Evolutionary conservation across 192 early-diverging fungal species (phyloP), one percentile per base, ranked within the genome.

Genomic region (Podila horticola): DNA sequence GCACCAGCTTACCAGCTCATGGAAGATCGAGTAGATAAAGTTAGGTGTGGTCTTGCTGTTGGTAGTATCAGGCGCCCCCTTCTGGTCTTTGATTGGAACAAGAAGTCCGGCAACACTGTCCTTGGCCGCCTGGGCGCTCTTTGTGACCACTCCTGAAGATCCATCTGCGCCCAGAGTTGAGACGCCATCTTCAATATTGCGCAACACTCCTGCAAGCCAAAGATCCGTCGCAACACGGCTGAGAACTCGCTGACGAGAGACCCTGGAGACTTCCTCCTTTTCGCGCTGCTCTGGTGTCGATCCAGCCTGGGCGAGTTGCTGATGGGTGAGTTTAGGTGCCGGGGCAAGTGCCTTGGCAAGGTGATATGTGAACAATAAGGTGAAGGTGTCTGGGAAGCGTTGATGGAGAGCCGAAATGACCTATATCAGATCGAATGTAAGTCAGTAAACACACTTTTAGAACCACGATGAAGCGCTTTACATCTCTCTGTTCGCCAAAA

Each of bases 361-460:
- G 11, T 84, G 85, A 26, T 85, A 82, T 1, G 92, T 89, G 57
- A 98, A 83, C 57, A 91, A 79, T 5, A 85, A 82, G 0, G 93
- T 92, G 68, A 98, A 98, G 11, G 87, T 89, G 24, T 89, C 88
- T 1, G 93, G 89, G 86, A 98, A 98, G n/a, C 98, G 88, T 67
- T 93, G 91, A 77, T 99, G 97, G 20, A 98, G 74, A 4, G 94
- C 88, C 24, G 94, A 94, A 30, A 93, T 84, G 26, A 94, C 87
- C 89, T 89, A 63, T 13, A 24, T 48, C 52, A 58, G 55, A 15
- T n/a, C 34, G 31, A 65, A 41, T 30, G 19, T n/a, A 48, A 8
- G 31, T 61, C 34, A 45, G 41, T 17, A 17, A 15, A 8, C 13
- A 8, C 13, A 3, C 13, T 15, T 45, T 45, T 45, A 17, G 13